Evolutionary conservation across 306 rosid species (phyloP).

Genomic region (Acacia crassicarpa): DNA sequence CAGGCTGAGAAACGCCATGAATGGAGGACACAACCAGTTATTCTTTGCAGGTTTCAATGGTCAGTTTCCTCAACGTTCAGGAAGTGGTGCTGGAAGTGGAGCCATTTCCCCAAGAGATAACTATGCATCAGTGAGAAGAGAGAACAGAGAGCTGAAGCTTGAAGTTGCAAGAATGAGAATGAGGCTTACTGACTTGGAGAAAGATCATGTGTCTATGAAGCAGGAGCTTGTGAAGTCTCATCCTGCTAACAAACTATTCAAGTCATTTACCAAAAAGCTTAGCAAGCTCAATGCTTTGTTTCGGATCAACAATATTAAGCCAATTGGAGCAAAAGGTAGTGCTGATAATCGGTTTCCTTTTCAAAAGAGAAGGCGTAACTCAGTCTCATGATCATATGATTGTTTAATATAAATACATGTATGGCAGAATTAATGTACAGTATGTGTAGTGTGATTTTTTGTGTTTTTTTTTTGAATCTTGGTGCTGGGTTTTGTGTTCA

Average conservation of each 20-base stretch:
- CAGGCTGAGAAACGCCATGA: constrained; percentile 12
- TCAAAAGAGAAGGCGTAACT: constrained; percentile 19
- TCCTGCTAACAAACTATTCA: constrained; percentile 13
- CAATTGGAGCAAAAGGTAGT: neutral
- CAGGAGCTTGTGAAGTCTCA: constrained; percentile 58
- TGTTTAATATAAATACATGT: neutral
- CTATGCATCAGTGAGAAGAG: constrained; percentile 75
- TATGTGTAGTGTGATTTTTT: neutral
- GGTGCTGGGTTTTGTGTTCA: neutral
- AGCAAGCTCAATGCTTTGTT: constrained; percentile 14
- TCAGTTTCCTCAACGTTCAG: constrained; percentile 62
- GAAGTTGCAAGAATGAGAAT: constrained; percentile 85
- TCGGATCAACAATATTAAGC: constrained; percentile 17
- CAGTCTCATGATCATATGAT: neutral
- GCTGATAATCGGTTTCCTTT: constrained; percentile 6
- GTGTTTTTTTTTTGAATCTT: neutral
- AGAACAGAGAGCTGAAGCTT: constrained; percentile 75
- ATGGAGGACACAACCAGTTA: constrained; percentile 15
- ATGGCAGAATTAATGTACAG: constrained; percentile 3
- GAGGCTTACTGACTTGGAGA: constrained; percentile 77
- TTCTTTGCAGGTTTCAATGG: constrained; percentile 49
- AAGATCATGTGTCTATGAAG: constrained; percentile 77
- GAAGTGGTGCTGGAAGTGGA: constrained; percentile 79
- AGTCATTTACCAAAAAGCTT: neutral
- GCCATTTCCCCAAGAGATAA: constrained; percentile 79